These are phyloP conservation scores for Coemansia furcata DNA, from an alignment of 192 early-diverging fungal genomes.

Conservation along the genomic window DNA sequence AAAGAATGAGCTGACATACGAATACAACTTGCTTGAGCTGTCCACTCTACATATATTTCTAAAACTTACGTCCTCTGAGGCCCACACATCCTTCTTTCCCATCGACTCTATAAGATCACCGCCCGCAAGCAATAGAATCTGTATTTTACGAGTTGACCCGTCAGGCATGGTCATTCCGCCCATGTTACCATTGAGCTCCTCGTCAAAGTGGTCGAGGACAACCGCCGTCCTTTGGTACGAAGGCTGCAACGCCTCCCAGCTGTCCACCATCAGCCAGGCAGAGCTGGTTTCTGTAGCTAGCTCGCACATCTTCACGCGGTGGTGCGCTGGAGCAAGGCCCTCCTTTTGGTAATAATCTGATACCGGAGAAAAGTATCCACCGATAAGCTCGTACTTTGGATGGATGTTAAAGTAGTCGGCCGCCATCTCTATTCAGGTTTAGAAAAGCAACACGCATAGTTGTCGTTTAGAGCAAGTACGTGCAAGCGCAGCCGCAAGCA, in stretches of 20 bases:
- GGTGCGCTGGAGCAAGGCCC: constrained; percentile 80
- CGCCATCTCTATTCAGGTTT: constrained; percentile 72
- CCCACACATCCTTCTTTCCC: constrained; percentile 86
- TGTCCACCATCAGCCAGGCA: constrained; percentile 95
- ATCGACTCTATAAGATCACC: constrained; percentile 97
- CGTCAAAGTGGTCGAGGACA: constrained; percentile 94
- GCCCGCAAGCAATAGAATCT: constrained; percentile 92
- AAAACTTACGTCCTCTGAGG: constrained; percentile 65
- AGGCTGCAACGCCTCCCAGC: constrained; percentile 83
- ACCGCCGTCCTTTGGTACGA: constrained; percentile 81
- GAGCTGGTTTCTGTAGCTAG: constrained; percentile 78
- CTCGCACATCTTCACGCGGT: constrained; percentile 93
- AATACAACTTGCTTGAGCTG: not conserved
- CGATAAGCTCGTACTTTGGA: constrained; percentile 80
- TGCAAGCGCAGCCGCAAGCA: not conserved
- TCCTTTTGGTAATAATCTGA: constrained; percentile 91
- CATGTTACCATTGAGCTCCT: constrained; percentile 73
- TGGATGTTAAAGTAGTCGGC: constrained; percentile 75
- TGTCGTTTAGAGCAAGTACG: not conserved
- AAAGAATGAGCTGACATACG: not conserved
- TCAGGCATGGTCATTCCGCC: constrained; percentile 64
- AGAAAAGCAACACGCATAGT: too few species aligned
- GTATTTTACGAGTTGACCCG: constrained; percentile 56
- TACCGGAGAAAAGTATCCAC: constrained; percentile 97
- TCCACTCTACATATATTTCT: not conserved